Percentiles rank a stretch among this genome's conserved stretches.
Conservation (phyloP, 371 early-diverging fungal species). For the Dichotomocladium elegans region DNA sequence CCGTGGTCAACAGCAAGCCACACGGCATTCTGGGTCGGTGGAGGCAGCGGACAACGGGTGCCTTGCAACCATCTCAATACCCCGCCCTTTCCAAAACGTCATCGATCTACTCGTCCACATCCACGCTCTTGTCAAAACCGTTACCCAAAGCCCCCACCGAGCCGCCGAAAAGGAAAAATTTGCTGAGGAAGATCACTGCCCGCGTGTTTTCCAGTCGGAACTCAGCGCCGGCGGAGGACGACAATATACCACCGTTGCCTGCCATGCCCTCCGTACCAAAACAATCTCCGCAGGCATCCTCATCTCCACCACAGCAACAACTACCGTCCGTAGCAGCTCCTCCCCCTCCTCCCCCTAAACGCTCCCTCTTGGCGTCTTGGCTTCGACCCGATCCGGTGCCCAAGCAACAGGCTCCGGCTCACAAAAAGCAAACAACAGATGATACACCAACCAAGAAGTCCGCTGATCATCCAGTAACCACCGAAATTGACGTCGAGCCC, state of each 20-base stretch:
- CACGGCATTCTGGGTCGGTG: neutral
- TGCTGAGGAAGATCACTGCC: conserved; percentile 3
- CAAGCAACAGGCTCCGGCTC: neutral
- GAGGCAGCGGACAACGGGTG: neutral
- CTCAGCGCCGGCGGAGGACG: conserved; percentile 2
- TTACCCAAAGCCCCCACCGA: neutral
- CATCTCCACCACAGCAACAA: neutral
- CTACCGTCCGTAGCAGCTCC: no score
- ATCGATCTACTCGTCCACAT: neutral
- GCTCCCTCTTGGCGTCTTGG: conserved; percentile 18
- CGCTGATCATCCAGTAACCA: conserved; percentile 1
- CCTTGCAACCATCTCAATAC: neutral
- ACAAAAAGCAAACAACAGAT: neutral
- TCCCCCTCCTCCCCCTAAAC: conserved; percentile 1
- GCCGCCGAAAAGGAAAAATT: conserved; percentile 1
- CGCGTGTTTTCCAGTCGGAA: neutral
- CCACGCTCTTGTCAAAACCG: conserved; percentile 2
- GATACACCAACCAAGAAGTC: neutral
- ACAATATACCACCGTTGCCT: neutral
- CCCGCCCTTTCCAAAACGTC: conserved; percentile 1
- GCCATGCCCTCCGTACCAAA: neutral
- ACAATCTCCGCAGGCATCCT: conserved; percentile 4
- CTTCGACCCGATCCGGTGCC: conserved; percentile 1
- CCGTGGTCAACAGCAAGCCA: neutral
- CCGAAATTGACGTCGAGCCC: neutral